phyloP scores from a whole-genome alignment of 1,139 yeast genomes.

The Waltiozyma sp. region DNA sequence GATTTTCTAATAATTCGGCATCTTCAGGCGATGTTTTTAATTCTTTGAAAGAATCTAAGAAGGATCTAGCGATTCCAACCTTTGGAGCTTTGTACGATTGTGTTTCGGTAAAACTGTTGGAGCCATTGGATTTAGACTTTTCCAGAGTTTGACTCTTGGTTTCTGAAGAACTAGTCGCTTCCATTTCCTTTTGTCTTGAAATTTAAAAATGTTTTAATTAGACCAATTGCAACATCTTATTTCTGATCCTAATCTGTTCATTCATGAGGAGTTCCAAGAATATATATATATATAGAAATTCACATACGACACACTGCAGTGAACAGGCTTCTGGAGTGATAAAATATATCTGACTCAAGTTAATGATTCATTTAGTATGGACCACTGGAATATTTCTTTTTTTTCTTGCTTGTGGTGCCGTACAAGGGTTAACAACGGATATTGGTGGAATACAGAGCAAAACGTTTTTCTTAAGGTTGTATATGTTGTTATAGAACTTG shows the following conservation, averaged over 20 bases:
- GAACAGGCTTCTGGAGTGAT: too few species aligned
- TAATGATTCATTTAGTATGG: too few species aligned
- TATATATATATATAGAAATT: too few species aligned
- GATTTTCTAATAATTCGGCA: slow-evolving; percentile 48
- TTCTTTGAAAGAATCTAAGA: slow-evolving; percentile 39
- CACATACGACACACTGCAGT: too few species aligned
- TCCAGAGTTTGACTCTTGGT: neutral
- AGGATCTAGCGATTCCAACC: neutral
- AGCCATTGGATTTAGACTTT: neutral
- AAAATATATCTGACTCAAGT: too few species aligned
- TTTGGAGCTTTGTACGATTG: neutral
- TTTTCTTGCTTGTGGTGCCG: neutral
- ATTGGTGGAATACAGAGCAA: neutral
- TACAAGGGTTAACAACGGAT: neutral
- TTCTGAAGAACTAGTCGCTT: neutral
- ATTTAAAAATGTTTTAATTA: too few species aligned
- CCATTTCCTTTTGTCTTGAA: too few species aligned
- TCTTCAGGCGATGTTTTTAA: slow-evolving; percentile 25
- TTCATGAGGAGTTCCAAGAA: too few species aligned
- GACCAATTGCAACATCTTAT: too few species aligned
- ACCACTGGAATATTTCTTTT: neutral
- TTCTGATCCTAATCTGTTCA: too few species aligned
- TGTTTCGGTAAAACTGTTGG: neutral
- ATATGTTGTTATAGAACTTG: neutral
- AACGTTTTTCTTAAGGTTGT: too few species aligned